Evolutionary conservation across 1,284 basidiomycete species (phyloP), one percentile per base, ranked within the genome.

Genomic region (Flammula alnicola): DNA sequence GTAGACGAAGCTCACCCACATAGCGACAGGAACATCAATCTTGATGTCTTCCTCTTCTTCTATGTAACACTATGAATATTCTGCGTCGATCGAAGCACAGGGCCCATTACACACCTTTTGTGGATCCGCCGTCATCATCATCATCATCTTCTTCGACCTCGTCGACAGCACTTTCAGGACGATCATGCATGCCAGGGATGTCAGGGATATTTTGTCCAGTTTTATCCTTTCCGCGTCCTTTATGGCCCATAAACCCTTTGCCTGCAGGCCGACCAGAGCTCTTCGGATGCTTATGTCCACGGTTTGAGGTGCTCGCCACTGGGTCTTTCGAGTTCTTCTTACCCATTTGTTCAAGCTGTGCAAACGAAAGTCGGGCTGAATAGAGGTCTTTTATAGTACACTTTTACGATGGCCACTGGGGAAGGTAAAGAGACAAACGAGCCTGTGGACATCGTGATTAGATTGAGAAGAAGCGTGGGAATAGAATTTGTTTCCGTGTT

Each of bases 1-100:
- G 44, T 30, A 33, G 16, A 16, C 8, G 19, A 20, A 44, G 77
- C 88, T 67, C 51, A 86, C 89, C 92, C 92, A 95, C 92, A 95
- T 95, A 22, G 90, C 92, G 10, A 94, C 84, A 17, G 71, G 71
- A 23, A 74, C 74, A 27, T 71, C 69, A 31, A 76, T 74, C 3
- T 58, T 50, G 1, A 68, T 54, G 20, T 62, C 62, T 14, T 70
- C 66, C 14, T 57, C 65, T 1, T 61, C 58, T 32, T 44, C 45
- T 20, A 27, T 17, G n/a, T n/a, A n/a, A n/a, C n/a, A n/a, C n/a
- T 2, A 3, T 30, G 2, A 23, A 44, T 19, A 26, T 14, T 10
- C 11, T 9, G 16, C 3, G 26, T 11, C 8, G 39, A 7, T 19
- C 23, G 35, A 12, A 17, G n/a, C 4, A 29, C 14, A 9, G 14